These are phyloP conservation scores for Leccinum disarticulatum DNA, from an alignment of 768 basidiomycete species.

Conservation along the genomic window DNA sequence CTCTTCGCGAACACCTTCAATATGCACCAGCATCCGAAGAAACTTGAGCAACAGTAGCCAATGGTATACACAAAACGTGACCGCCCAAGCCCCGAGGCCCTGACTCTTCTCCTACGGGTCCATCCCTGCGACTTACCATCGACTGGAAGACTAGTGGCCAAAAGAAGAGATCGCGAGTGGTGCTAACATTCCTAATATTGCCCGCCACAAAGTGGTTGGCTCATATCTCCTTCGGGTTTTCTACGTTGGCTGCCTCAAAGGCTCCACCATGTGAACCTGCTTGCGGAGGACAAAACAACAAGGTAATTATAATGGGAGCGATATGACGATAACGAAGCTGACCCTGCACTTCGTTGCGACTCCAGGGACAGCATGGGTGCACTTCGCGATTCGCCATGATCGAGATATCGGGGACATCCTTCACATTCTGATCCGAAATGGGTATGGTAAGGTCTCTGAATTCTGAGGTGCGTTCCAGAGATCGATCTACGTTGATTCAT, in stretches of 20 bases:
- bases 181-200: neutral
- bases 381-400: neutral
- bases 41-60: neutral
- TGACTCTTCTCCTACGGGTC: neutral
- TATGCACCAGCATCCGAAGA: neutral
- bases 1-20: neutral
- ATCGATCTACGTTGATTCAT: neutral
- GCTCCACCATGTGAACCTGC: neutral
- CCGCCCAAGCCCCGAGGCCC: neutral
- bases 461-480: neutral
- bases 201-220: neutral
- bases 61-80: neutral
- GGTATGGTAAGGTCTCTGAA: neutral
- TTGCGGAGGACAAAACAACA: neutral
- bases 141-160: neutral
- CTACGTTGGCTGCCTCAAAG: no score
- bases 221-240: neutral
- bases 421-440: neutral
- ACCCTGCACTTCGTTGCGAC: neutral
- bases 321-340: neutral
- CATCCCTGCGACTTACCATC: neutral
- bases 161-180: neutral
- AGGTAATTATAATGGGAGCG: neutral
- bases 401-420: neutral
- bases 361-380: neutral